Evolutionary conservation across 2,329 filamentous ascomycete species (phyloP).

Genomic region (Torrubiellomyces zombiae): DNA sequence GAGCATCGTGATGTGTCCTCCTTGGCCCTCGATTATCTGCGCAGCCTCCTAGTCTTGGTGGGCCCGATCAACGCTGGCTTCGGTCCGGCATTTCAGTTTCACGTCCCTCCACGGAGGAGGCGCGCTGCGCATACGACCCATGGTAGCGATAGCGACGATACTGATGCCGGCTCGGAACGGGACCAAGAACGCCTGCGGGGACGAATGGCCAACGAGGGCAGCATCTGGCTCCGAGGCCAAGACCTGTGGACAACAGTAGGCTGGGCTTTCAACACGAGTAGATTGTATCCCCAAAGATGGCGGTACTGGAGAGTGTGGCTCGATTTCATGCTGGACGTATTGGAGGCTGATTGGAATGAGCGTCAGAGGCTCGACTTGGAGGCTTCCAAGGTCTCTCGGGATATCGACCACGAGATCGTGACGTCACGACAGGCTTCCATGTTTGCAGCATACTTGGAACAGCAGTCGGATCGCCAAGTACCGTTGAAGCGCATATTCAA

Average conservation of each 20-base stretch:
- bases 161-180: constrained; percentile 23
- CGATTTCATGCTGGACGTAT: constrained; percentile 58
- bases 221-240: constrained; percentile 58
- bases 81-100: constrained; percentile 56
- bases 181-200: constrained; percentile 38
- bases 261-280: constrained; percentile 87
- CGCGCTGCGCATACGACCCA: constrained; percentile 18
- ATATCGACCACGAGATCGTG: constrained; percentile 8
- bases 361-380: constrained; percentile 31
- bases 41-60: constrained; percentile 44
- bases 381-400: no score
- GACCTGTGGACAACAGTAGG: constrained; percentile 84
- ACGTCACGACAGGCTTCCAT: constrained; percentile 35
- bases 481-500: constrained; percentile 40
- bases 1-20: constrained; percentile 48
- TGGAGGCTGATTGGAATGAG: constrained; percentile 54
- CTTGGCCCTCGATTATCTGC: constrained; percentile 53
- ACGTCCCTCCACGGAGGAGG: constrained; percentile 13
- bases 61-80: constrained; percentile 58
- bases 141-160: constrained; percentile 25
- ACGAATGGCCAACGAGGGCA: constrained; percentile 44
- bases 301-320: constrained; percentile 68
- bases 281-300: constrained; percentile 59
- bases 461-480: constrained; percentile 26
- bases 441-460: constrained; percentile 40